Conservation (phyloP, 768 basidiomycete genomes). For the Hygrophorus pudorinus region DNA sequence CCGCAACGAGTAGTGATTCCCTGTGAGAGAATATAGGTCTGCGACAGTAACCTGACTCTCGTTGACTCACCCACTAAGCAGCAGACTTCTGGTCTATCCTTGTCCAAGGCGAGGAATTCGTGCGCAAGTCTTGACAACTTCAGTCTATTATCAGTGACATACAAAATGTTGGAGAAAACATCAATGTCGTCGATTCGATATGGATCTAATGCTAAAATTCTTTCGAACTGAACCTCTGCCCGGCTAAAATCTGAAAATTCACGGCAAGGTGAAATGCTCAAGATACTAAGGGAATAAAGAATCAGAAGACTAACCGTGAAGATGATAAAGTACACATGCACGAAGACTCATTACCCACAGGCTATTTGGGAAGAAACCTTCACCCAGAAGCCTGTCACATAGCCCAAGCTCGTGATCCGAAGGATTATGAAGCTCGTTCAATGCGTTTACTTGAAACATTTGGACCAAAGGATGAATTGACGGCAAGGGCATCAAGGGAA, state of each 20-base stretch:
- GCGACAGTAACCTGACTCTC: constrained; percentile 1
- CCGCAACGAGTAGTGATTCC: constrained; percentile 94
- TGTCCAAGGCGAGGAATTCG: constrained; percentile 80
- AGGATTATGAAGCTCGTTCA: constrained; percentile 84
- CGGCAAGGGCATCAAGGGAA: constrained; percentile 38
- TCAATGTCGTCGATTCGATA: constrained; percentile 92
- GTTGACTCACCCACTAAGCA: constrained; percentile 76
- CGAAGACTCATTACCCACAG: constrained; percentile 80
- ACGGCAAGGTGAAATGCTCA: constrained; percentile 6
- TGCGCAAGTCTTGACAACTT: constrained; percentile 90
- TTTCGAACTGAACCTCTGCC: constrained; percentile 79
- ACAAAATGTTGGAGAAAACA: constrained; percentile 92
- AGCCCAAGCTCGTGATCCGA: constrained; percentile 76
- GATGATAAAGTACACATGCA: constrained; percentile 81
- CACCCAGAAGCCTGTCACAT: constrained; percentile 66
- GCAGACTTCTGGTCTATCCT: constrained; percentile 93
- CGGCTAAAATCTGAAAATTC: constrained; percentile 88
- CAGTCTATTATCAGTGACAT: constrained; percentile 82
- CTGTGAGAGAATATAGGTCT: constrained; percentile 29
- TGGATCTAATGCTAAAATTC: constrained; percentile 72
- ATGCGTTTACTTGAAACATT: constrained; percentile 77
- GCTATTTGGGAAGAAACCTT: constrained; percentile 70
- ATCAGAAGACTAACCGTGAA: constrained; percentile 57
- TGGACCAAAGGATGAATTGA: constrained; percentile 41
- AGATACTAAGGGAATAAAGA: constrained; percentile 1